Base-by-base conservation (phyloP, 352 stramenopile species). In the Phytophthora ramorum region DNA sequence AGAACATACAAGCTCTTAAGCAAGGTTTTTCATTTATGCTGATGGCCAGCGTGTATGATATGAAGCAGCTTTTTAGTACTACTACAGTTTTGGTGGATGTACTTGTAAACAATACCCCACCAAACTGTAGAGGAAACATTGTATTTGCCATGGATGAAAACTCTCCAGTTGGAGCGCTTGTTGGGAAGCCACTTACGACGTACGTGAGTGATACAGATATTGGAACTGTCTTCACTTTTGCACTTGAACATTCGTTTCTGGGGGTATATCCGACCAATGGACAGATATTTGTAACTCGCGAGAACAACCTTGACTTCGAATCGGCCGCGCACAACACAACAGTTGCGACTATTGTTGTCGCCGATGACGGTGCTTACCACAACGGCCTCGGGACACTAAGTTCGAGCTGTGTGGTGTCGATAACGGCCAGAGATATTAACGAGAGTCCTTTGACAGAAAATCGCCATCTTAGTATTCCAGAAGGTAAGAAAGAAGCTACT, bases 341-440 rank as follows among this genome's bases (percentile, higher is more conserved):
- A 6, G 56, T 40, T 41, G 60, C 58, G 8, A 65, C 24, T 35
- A 56, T 80, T n/a, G 34, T 70, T 7, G 68, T 77, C 4, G 52
- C 34, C 2, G 72, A 80, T 59, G 68, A 80, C 28, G 72, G 72
- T 14, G 55, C 60, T 6, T 67, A 67, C n/a, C 72, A 80, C 34
- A 58, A 75, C 20, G 64, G 65, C 3, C 20, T 75, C 9, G 44
- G 40, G 1, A 67, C 68, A 2, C 45, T 80, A 3, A 66, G 59
- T 46, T 73, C 72, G 4, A 71, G 55, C 16, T 80, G 72, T 32
- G 41, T 35, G 7, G 41, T 80, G 13, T 47, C 41, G 5, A 58
- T 80, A 30, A 17, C 10, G 4, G 66, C 72, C 2, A 24, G 20
- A 57, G 57, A 80, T 52, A 44, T 73, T 1, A 80, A 80, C 16